Base-by-base conservation (phyloP, 306 rosid species). In the Cucumis sativus region DNA sequence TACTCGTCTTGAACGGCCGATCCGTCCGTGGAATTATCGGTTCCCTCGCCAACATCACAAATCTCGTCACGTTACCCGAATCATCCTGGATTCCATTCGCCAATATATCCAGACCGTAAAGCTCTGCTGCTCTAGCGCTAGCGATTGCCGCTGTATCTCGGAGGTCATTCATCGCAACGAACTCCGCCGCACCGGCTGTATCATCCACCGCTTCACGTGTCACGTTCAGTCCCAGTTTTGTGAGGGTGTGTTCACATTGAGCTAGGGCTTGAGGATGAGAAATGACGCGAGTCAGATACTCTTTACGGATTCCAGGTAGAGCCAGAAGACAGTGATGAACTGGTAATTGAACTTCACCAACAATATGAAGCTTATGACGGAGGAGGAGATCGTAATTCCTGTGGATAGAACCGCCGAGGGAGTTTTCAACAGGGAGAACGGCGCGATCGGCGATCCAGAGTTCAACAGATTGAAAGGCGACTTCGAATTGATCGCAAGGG, bases 371-470 rank as follows among this genome's bases (percentile, higher is more conserved):
- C 17, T 95, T 93, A 77, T 96, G 99, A 10, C 99, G 97, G 82
- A 96, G 99, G 43, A 96, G 89, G 75, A 96, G 99, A 28, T 96
- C 98, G 87, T 96, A 96, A 18, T 96, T 96, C 7, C 98, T 87
- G 76, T 96, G 99, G 73, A 96, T 96, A 5, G 99, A 96, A 3
- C 99, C 98, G 39, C 99, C 99, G 55, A 96, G 98, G 11, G 99
- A 92, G 75, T 96, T 96, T 30, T 96, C 99, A 0, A 96, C 82
- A 0, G 99, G 99, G 10, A 96, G 88, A 18, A 96, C 99, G 0
- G 99, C 99, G 0, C 98, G 92, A 51, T 96, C 99, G 18, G 99
- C 92, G 73, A 96, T 89, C 98, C 99, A 92, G 37, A 92, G 98
- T 85, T 96, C 99, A 9, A 96, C 99, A 3, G 99, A 96, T 40